Evolutionary conservation across 1,284 basidiomycete genomes (phyloP), one percentile per base, ranked within the genome.

Genomic region (Ustilago sp.): DNA sequence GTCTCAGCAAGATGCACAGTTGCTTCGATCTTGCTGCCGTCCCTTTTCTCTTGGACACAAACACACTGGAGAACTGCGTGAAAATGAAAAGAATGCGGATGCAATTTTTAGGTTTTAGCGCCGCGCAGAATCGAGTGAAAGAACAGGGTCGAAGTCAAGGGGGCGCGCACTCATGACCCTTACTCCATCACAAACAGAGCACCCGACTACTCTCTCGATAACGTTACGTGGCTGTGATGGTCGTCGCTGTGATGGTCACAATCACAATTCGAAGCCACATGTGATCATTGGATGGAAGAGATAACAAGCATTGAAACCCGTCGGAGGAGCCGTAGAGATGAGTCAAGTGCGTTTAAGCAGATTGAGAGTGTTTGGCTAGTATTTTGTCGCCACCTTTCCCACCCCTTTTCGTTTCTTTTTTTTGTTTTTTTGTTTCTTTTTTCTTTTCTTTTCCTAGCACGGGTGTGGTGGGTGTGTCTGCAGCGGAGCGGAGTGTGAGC

Each of bases 1-100:
- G 48, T 59, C 45, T 51, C 35, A 59, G 58, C 23, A 17, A 8
- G 9, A n/a, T 59, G 57, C 45, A 43, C 57, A 54, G 32, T 28
- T 28, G 23, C 63, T 65, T 65, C 52, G 63, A 65, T 65, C 57
- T 45, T 59, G 11, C 36, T 59, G 57, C 57, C 57, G 35, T 50
- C 48, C 28, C 31, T 50, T 32, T 32, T 50, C 31, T 50, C n/a
- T 28, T 34, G 2, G 8, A 13, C 8, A 15, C 6, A 28, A 17
- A 52, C 31, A 63, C 60, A 63, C 60, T n/a, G 53, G 15, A 9
- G 19, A 63, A 57, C 36, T 63, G 60, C 60, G 4, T 17, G 9
- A 31, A 48, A 28, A 48, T 48, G 45, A 48, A 48, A 41, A 50
- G 48, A 50, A 50, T 50, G 48, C 48, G 48, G 23, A 50, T 32